Base-by-base conservation (phyloP, 306 rosid species). In the Alnus rubra region DNA sequence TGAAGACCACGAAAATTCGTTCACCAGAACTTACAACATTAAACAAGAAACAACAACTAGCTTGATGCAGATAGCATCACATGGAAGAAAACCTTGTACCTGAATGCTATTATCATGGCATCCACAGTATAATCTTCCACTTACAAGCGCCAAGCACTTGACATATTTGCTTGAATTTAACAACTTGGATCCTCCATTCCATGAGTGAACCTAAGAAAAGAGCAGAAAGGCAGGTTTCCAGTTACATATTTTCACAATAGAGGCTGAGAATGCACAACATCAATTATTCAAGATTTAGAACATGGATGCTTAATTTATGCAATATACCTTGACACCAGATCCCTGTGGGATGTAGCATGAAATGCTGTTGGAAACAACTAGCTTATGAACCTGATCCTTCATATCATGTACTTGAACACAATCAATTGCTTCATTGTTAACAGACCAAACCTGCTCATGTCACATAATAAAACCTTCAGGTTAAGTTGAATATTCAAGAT, bases 51-150 rank as follows among this genome's bases (percentile, higher is more conserved):
- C 49, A 69, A 54, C 58, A 60, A 4, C 42, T 33, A 28, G 31
- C 31, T 65, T 50, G 58, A 50, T 23, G 52, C 76, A 65, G 76
- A 68, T 76, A 56, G 31, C 18, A 12, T 60, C 65, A 58, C 23
- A 79, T 69, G 58, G 71, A 37, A 49, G 18, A 75, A 79, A 54
- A 13, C 28, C 69, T 28, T 73, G 73, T 89, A 92, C 98, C 93
- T 94, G 98, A 86, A 95, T 86, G 76, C 92, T 91, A 63, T 82
- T 88, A 63, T 95, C 98, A 14, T 91, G 92, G 84, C 98, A 92
- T 83, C 97, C 97, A 60, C 98, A 95, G 73, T 85, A 92, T 23
- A 95, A 82, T 84, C 81, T 92, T 50, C 91, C 93, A 1, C 72
- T 67, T 47, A 74, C 83, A 72, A 89, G 90, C 84, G 88, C 85